Conservation (phyloP, 768 basidiomycete species). For the Coprinopsis strossmayeri region DNA sequence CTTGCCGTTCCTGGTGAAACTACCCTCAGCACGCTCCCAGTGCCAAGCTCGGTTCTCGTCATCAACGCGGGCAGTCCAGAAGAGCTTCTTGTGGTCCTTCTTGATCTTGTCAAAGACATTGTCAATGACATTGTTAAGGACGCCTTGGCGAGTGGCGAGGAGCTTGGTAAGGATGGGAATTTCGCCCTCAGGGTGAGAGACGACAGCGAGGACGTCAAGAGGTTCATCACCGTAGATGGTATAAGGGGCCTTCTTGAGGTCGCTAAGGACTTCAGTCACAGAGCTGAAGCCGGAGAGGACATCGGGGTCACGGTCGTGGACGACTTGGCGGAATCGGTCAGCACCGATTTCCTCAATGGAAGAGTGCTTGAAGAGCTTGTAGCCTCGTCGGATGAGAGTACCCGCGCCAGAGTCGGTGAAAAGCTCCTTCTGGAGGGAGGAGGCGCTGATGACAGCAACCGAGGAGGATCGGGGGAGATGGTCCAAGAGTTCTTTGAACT, state of each 20-base stretch:
- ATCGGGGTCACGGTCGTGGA: slow-evolving; percentile 94
- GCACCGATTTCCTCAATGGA: slow-evolving; percentile 81
- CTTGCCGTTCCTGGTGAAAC: slow-evolving; percentile 90
- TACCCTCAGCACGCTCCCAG: slow-evolving; percentile 96
- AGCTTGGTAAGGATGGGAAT: slow-evolving; percentile 90
- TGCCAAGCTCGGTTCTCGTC: slow-evolving; percentile 97
- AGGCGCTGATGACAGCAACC: slow-evolving; percentile 93
- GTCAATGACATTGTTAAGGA: slow-evolving; percentile 92
- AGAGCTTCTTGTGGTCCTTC: slow-evolving; percentile 88
- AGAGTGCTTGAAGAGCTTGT: slow-evolving; percentile 91
- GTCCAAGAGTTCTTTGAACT: slow-evolving; percentile 98
- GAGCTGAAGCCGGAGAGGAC: slow-evolving; percentile 77
- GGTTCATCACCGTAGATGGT: slow-evolving; percentile 99
- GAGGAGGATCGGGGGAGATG: slow-evolving; percentile 97
- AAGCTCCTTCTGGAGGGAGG: slow-evolving; percentile 92
- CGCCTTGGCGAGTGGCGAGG: slow-evolving; percentile 78
- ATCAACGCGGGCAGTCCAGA: slow-evolving; percentile 97
- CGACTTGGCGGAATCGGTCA: slow-evolving; percentile 90
- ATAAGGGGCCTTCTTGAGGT: slow-evolving; percentile 76
- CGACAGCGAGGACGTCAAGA: slow-evolving; percentile 90
- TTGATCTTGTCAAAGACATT: slow-evolving; percentile 97
- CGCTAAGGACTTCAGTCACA: slow-evolving; percentile 81
- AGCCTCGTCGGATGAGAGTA: slow-evolving; percentile 95
- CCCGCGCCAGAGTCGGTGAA: slow-evolving; percentile 98
- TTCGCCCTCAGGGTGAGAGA: slow-evolving; percentile 86